These are phyloP conservation scores for Exidia glandulosa DNA, from an alignment of 768 basidiomycete species.

Conservation along the genomic window DNA sequence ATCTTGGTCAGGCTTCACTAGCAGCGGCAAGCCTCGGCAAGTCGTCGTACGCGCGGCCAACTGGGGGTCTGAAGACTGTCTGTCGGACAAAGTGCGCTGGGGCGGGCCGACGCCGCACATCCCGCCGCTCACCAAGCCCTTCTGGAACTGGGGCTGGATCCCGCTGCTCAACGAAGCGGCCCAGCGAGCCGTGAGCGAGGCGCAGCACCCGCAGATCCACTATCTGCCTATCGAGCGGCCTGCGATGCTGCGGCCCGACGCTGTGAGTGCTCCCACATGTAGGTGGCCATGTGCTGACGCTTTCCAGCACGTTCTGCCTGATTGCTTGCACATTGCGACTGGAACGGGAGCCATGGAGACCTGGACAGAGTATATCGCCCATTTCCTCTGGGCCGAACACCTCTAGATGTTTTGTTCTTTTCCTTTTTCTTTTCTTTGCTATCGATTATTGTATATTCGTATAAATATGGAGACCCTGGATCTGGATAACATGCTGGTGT, in stretches of 20 bases:
- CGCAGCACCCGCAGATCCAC: conserved; percentile 41
- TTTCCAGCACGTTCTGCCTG: conserved; percentile 28
- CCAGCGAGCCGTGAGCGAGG: conserved; percentile 32
- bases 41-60: conserved; percentile 51
- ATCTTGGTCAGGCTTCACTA: conserved; percentile 8
- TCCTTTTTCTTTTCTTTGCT: no score
- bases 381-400: conserved; percentile 29
- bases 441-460: no score
- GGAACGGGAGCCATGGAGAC: conserved; percentile 39
- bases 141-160: conserved; percentile 61
- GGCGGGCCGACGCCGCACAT: conserved; percentile 19
- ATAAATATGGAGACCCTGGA: no score
- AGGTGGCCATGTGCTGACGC: neutral
- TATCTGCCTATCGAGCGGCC: conserved; percentile 54
- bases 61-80: conserved; percentile 58
- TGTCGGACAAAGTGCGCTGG: conserved; percentile 36
- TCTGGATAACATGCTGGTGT: no score
- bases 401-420: no score
- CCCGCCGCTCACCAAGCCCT: conserved; percentile 32
- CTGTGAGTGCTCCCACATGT: conserved; percentile 30
- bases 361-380: conserved; percentile 43
- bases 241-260: conserved; percentile 51
- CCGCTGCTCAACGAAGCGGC: conserved; percentile 46
- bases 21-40: conserved; percentile 17
- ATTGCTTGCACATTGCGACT: conserved; percentile 37